Evolutionary conservation across 2,329 filamentous ascomycete species (phyloP), one percentile per base, ranked within the genome.

Genomic region (Neofusicoccum sp.): DNA sequence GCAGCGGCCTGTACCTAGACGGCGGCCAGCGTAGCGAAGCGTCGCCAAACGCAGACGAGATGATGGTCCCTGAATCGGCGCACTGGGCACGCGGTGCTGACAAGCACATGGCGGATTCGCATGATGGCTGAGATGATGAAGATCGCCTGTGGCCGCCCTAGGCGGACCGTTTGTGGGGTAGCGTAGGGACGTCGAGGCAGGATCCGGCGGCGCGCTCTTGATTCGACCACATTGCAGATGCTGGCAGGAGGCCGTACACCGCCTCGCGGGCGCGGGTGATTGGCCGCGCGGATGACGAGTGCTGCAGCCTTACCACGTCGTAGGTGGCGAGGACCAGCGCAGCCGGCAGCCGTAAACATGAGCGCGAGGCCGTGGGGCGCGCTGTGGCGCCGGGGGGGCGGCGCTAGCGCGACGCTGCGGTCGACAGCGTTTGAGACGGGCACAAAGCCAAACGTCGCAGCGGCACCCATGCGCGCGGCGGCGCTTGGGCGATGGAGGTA

Each of bases 81-180:
- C 33, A 9, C 24, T 30, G 40, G 30, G 38, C 38, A 43, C 38
- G 38, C 28, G n/a, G 36, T 28, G 51, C 26, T 30, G 12, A 40
- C 49, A 8, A 54, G 33, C 49, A 12, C 48, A 40, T 49, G 45
- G 31, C 14, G 51, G 51, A 56, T 56, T 41, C 51, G 51, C 51
- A 41, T 41, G 51, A 56, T 24, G 38, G 51, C 26, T 24, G 34
- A 33, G 26, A 30, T 56, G 38, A 56, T 56, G 38, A 56, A 43
- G 51, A 56, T 56, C 51, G 51, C n/a, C 51, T 30, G 24, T 30
- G 26, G n/a, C n/a, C 24, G 49, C 49, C 20, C 14, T 43, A 24
- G 36, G 51, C 51, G 51, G 51, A 43, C 51, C 51, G 51, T 56
- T 56, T 56, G 51, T 56, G 51, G 51, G 51, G 51, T 43, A 56